Conservation (phyloP, 139 green algal genomes). For the Penium margaritaceum region DNA sequence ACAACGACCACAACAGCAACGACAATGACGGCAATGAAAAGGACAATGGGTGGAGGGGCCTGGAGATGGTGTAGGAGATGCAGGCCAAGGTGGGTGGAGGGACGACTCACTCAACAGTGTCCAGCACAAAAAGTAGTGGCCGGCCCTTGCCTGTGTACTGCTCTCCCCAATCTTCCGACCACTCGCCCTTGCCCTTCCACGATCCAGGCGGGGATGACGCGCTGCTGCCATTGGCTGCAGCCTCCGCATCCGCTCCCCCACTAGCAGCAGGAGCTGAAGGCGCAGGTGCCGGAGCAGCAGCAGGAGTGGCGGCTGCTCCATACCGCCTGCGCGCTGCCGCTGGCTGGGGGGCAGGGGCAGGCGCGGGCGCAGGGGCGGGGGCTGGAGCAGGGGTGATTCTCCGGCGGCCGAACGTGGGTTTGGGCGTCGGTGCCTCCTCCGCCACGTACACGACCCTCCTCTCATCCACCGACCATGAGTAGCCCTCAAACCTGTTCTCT, state of each 20-base stretch:
- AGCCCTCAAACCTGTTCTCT: conserved; percentile 56
- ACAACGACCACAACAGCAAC: too few relatives aligned
- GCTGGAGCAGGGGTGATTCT: not conserved
- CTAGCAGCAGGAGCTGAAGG: not conserved
- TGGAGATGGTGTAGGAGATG: too few relatives aligned
- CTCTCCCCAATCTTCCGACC: conserved; percentile 80
- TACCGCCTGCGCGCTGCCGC: too few relatives aligned
- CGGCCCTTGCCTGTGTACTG: conserved; percentile 58
- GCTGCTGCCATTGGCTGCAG: too few relatives aligned
- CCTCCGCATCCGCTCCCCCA: not conserved
- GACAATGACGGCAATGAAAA: too few relatives aligned
- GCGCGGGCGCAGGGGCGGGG: not conserved
- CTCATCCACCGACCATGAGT: conserved; percentile 69
- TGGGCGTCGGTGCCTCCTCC: conserved; percentile 51
- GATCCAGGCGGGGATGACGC: too few relatives aligned
- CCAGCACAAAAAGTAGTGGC: conserved; percentile 34
- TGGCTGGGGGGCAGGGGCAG: not conserved
- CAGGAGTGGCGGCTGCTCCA: too few relatives aligned
- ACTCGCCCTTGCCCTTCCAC: conserved; percentile 62
- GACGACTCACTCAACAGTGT: conserved; percentile 26
- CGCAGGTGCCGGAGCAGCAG: too few relatives aligned
- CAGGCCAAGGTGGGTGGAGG: too few relatives aligned
- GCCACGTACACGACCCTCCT: conserved; percentile 67
- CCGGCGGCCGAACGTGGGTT: conserved; percentile 20
- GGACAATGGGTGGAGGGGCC: too few relatives aligned